Conservation (phyloP, 805 yeast species). For the Candida pseudoglaebosa region DNA sequence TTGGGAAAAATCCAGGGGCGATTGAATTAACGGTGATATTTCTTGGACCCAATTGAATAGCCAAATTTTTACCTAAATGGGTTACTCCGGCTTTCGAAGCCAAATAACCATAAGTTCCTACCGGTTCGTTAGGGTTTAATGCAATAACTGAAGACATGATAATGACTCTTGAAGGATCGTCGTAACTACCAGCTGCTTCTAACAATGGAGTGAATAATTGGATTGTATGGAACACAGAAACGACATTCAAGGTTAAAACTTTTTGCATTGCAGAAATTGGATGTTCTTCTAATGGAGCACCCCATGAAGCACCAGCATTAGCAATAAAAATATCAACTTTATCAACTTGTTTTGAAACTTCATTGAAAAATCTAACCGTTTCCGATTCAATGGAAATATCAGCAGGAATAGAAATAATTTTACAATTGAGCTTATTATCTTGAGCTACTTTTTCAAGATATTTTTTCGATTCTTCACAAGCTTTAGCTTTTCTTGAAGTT, state of each 20-base stretch:
- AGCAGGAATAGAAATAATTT: slow-evolving; percentile 47
- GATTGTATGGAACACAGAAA: slow-evolving; percentile 64
- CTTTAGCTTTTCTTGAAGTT: slow-evolving; percentile 59
- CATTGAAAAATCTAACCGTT: slow-evolving; percentile 39
- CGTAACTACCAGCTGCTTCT: slow-evolving; percentile 45
- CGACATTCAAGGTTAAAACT: slow-evolving; percentile 59
- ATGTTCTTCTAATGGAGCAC: slow-evolving; percentile 57
- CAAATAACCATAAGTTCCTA: slow-evolving; percentile 64
- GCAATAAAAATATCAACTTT: slow-evolving; percentile 64
- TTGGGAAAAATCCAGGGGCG: slow-evolving; percentile 77
- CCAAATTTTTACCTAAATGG: slow-evolving; percentile 61
- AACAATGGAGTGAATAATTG: slow-evolving; percentile 60
- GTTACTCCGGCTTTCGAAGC: slow-evolving; percentile 76
- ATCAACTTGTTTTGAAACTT: slow-evolving; percentile 35
- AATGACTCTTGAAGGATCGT: slow-evolving; percentile 61
- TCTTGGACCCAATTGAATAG: slow-evolving; percentile 61
- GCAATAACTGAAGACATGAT: slow-evolving; percentile 69
- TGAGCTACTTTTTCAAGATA: slow-evolving; percentile 34
- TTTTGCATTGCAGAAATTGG: slow-evolving; percentile 59
- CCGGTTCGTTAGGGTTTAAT: slow-evolving; percentile 32
- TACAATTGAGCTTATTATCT: slow-evolving; percentile 27
- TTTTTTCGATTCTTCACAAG: slow-evolving; percentile 55
- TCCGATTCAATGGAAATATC: slow-evolving; percentile 53
- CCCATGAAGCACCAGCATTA: slow-evolving; percentile 82
- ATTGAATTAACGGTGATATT: slow-evolving; percentile 66